These are phyloP conservation scores for Fusarium camptoceras DNA, from an alignment of 2,329 filamentous ascomycete genomes.

Conservation along the genomic window DNA sequence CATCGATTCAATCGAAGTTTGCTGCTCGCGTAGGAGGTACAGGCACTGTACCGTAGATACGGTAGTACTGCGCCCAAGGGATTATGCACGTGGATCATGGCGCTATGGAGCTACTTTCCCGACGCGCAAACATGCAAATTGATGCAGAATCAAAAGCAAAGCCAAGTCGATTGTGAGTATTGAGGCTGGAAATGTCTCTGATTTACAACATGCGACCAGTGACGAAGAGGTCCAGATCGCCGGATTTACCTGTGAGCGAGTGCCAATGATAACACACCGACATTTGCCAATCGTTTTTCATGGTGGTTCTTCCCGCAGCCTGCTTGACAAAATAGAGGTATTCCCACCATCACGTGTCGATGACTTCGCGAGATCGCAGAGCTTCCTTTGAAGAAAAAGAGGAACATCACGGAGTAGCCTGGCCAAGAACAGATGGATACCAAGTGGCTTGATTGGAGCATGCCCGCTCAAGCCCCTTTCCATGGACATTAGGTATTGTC, in stretches of 20 bases:
- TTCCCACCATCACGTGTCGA: constrained; percentile 33
- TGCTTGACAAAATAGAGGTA: constrained; percentile 31
- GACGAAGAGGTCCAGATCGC: constrained; percentile 29
- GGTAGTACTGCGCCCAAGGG: constrained; percentile 3
- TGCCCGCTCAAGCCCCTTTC: background rate
- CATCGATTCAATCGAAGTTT: constrained; percentile 10
- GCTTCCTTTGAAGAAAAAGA: background rate
- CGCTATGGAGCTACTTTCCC: constrained; percentile 15
- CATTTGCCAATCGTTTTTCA: constrained; percentile 41
- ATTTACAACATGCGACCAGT: constrained; percentile 20
- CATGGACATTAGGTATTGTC: constrained; percentile 13
- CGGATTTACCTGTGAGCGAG: constrained; percentile 27
- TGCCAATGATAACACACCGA: constrained; percentile 42
- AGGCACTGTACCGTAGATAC: constrained; percentile 12
- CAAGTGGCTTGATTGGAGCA: background rate
- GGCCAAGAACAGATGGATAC: background rate
- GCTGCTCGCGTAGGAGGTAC: constrained; percentile 1
- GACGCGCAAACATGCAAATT: background rate
- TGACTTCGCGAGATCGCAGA: background rate
- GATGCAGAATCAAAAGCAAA: background rate
- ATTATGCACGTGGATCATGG: constrained; percentile 28
- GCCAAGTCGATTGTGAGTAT: constrained; percentile 13
- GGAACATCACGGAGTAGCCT: background rate
- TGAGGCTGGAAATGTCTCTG: constrained; percentile 38
- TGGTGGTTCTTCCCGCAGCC: constrained; percentile 12